phyloP scores from a whole-genome alignment of 176 grass and related monocot species.

The Hsuehochloa calcarea region DNA sequence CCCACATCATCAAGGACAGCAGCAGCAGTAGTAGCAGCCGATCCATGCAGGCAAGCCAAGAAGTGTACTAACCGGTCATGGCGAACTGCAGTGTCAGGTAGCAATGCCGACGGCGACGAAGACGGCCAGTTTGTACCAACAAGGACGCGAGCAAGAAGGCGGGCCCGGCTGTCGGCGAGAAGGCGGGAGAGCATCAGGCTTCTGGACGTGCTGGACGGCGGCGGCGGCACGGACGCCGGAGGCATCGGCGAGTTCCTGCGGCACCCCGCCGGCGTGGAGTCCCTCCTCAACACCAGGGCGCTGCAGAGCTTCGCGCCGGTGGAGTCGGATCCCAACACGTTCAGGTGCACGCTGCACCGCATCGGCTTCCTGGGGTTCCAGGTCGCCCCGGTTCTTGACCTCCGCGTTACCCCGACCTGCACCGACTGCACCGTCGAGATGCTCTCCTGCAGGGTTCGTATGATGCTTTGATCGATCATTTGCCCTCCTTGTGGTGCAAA shows the following conservation, averaged over 20 bases:
- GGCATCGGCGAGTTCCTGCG: slow-evolving; percentile 66
- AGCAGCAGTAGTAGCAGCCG: not conserved
- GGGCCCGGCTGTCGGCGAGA: slow-evolving; percentile 40
- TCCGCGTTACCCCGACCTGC: slow-evolving; percentile 58
- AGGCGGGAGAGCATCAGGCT: slow-evolving; percentile 47
- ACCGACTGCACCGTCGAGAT: slow-evolving; percentile 78
- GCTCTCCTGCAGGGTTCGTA: slow-evolving; percentile 71
- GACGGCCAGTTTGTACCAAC: not conserved
- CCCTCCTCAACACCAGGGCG: slow-evolving; percentile 75
- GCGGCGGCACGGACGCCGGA: not conserved
- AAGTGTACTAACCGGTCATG: slow-evolving; percentile 6
- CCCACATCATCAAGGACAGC: not conserved
- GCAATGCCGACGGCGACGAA: not conserved
- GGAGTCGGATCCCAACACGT: slow-evolving; percentile 12
- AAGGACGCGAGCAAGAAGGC: not conserved
- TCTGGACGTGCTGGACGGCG: slow-evolving; percentile 23
- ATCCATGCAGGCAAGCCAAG: slow-evolving; percentile 12
- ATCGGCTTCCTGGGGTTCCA: slow-evolving; percentile 73
- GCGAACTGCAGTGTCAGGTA: slow-evolving; percentile 16
- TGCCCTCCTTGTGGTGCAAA: not conserved
- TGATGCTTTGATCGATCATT: not conserved
- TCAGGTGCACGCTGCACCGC: slow-evolving; percentile 66
- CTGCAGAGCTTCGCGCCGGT: slow-evolving; percentile 63
- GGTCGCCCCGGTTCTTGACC: slow-evolving; percentile 69
- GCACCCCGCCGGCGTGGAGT: slow-evolving; percentile 58